phyloP scores from a whole-genome alignment of 768 basidiomycete genomes.

The Favolaschia claudopus region DNA sequence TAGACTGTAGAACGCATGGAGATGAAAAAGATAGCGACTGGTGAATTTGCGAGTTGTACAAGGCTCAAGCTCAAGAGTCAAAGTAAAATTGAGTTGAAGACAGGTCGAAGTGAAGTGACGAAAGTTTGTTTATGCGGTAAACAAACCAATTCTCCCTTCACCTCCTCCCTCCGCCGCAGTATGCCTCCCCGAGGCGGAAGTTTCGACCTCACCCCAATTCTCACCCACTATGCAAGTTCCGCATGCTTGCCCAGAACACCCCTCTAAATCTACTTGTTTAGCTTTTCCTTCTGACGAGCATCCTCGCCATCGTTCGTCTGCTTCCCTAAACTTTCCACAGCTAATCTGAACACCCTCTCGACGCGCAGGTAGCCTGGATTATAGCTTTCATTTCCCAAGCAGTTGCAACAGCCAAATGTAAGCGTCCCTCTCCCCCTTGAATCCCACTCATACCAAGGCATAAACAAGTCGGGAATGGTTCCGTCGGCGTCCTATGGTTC shows the following conservation, averaged over 20 bases:
- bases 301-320: slow-evolving; percentile 77
- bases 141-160: slow-evolving; percentile 4
- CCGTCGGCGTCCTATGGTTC: slow-evolving; percentile 81
- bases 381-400: slow-evolving; percentile 81
- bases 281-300: slow-evolving; percentile 87
- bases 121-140: not conserved
- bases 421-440: slow-evolving; percentile 19
- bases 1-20: no score
- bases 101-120: no score
- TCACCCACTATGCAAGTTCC: slow-evolving; percentile 61
- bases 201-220: slow-evolving; percentile 88
- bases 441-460: slow-evolving; percentile 3
- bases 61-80: no score
- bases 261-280: no score
- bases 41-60: no score
- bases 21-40: no score
- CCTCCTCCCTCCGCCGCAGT: slow-evolving; percentile 19
- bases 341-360: slow-evolving; percentile 46
- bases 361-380: slow-evolving; percentile 70
- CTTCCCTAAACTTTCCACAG: slow-evolving; percentile 7
- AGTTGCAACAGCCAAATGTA: slow-evolving; percentile 65
- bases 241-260: no score
- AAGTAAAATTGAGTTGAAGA: no score
- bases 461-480: slow-evolving; percentile 47
- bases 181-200: slow-evolving; percentile 69